Conservation (phyloP, 106 monocot genomes). For the Allium sativum region DNA sequence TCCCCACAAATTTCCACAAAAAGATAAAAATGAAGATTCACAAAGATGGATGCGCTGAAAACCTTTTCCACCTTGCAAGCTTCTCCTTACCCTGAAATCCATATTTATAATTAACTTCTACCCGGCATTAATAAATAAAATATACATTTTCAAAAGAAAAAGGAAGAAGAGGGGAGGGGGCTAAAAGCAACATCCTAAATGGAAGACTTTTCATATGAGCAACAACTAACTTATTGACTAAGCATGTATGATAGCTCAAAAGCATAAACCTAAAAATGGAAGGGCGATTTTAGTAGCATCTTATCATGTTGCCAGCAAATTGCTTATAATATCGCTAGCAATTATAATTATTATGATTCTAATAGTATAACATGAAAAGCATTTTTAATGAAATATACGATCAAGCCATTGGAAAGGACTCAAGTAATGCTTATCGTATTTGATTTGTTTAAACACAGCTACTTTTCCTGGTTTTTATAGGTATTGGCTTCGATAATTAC, state of each 20-base stretch:
- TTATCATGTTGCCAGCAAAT: no score
- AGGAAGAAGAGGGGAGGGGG: not conserved
- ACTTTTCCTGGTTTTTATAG: no score
- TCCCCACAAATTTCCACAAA: no score
- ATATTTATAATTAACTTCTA: not conserved
- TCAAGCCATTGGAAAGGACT: not conserved
- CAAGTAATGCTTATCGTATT: not conserved
- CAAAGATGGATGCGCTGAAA: slow-evolving; percentile 1
- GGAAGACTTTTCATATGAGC: not conserved
- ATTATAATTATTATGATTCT: no score
- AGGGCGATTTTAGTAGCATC: no score
- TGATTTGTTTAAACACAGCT: not conserved
- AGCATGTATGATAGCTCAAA: not conserved
- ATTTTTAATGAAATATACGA: not conserved
- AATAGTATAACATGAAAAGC: no score
- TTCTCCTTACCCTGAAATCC: slow-evolving; percentile 11
- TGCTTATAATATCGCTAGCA: no score
- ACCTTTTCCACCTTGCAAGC: slow-evolving; percentile 14
- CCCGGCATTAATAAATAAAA: not conserved
- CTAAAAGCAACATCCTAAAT: no score
- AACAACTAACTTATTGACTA: not conserved
- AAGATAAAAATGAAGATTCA: slow-evolving; percentile 1
- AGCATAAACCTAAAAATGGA: not conserved
- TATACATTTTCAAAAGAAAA: not conserved
- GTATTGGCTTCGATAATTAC: not conserved